These are phyloP conservation scores for Lentinus polychrous DNA, from an alignment of 1,284 basidiomycete species.

Conservation along the genomic window DNA sequence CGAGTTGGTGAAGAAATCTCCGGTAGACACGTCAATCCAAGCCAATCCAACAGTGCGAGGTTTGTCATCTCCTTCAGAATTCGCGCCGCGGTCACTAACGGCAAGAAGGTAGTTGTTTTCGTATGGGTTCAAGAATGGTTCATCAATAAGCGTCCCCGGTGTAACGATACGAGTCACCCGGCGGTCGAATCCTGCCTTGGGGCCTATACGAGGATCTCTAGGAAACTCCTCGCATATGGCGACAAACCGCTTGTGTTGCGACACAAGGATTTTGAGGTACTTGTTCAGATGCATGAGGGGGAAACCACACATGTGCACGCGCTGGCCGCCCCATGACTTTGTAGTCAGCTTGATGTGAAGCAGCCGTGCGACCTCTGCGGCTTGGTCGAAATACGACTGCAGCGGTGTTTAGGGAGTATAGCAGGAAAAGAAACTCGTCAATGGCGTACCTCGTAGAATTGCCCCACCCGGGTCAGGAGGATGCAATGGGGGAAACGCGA, in stretches of 20 bases:
- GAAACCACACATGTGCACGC: slow-evolving; percentile 83
- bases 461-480: slow-evolving; percentile 84
- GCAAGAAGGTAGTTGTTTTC: slow-evolving; percentile 88
- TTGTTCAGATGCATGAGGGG: slow-evolving; percentile 82
- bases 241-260: slow-evolving; percentile 76
- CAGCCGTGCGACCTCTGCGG: slow-evolving; percentile 66
- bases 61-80: slow-evolving; percentile 19
- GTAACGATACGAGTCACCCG: slow-evolving; percentile 83
- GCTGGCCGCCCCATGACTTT: slow-evolving; percentile 61
- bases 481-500: slow-evolving; percentile 81
- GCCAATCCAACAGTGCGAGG: slow-evolving; percentile 48
- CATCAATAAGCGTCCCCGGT: slow-evolving; percentile 89
- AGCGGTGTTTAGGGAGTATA: slow-evolving; percentile 1
- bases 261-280: slow-evolving; percentile 80
- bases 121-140: slow-evolving; percentile 76
- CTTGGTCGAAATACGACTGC: slow-evolving; percentile 93
- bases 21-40: slow-evolving; percentile 94
- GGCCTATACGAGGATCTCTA: slow-evolving; percentile 32
- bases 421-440: neutral
- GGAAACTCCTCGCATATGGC: slow-evolving; percentile 91
- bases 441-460: slow-evolving; percentile 82
- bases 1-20: slow-evolving; percentile 81
- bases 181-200: slow-evolving; percentile 58
- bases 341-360: slow-evolving; percentile 79
- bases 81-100: slow-evolving; percentile 24